These are phyloP conservation scores for Tolypocladium tundrense DNA, from an alignment of 2,329 filamentous ascomycete species.

Conservation along the genomic window DNA sequence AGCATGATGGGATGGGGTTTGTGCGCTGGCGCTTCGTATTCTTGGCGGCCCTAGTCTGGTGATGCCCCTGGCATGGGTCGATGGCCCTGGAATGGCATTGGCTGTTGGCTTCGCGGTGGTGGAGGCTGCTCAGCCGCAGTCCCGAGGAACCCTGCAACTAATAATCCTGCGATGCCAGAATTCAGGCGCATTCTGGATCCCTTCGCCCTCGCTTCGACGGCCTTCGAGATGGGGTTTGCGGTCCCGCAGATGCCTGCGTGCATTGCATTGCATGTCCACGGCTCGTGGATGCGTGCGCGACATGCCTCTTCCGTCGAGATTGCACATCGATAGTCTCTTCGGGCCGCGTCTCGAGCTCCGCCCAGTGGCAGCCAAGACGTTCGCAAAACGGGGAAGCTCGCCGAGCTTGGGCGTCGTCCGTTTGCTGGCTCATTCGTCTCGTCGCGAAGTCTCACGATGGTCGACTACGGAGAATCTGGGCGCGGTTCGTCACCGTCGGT, in stretches of 20 bases:
- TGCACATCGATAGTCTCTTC: neutral
- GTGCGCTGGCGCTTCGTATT: neutral
- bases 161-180: neutral
- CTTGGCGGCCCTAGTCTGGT: neutral
- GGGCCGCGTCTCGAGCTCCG: too few relatives aligned
- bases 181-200: neutral
- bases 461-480: neutral
- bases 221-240: neutral
- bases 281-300: neutral
- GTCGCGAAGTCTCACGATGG: neutral
- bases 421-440: neutral
- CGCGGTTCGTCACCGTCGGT: neutral
- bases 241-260: neutral
- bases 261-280: neutral
- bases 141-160: neutral
- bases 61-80: neutral
- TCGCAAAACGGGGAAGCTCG: neutral
- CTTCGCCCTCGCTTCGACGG: neutral
- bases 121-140: conserved; percentile 3
- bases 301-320: neutral
- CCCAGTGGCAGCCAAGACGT: neutral
- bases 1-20: neutral
- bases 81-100: neutral
- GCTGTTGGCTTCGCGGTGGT: neutral
- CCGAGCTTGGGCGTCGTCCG: neutral